phyloP scores from a whole-genome alignment of 495 filamentous ascomycete genomes.

The Baudoinia panamericana region DNA sequence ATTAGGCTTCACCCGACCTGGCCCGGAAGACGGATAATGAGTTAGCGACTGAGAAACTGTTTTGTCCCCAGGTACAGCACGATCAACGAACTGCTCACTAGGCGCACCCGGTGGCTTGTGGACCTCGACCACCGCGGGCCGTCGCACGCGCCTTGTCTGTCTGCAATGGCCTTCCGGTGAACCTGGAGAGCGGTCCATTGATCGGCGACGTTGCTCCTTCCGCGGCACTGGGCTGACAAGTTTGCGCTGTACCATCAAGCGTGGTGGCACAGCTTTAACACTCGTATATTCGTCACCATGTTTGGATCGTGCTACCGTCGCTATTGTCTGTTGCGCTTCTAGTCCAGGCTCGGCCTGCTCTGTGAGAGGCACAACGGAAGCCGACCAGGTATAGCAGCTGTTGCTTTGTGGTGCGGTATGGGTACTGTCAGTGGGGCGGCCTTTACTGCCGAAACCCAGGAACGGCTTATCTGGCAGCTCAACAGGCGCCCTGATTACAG shows the following conservation, averaged over 20 bases:
- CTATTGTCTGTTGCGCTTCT: neutral
- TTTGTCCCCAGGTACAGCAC: neutral
- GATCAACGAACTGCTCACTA: neutral
- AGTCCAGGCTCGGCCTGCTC: neutral
- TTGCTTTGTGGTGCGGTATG: slow-evolving; percentile 12
- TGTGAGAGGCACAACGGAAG: slow-evolving; percentile 14
- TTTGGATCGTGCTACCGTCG: neutral
- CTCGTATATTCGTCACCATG: neutral
- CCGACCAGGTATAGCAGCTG: slow-evolving; percentile 26
- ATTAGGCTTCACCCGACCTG: neutral
- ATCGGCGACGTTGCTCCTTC: neutral
- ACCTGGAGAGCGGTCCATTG: no score
- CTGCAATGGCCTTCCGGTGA: no score
- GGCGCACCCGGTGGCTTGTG: neutral
- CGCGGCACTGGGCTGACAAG: neutral
- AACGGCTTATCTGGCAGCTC: slow-evolving; percentile 28
- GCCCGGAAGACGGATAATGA: neutral
- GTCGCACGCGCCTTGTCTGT: no score
- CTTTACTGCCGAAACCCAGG: slow-evolving; percentile 26
- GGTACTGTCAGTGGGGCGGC: slow-evolving; percentile 14
- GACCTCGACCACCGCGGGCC: neutral
- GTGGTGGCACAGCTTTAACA: neutral
- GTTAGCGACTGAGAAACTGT: neutral
- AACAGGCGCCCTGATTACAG: slow-evolving; percentile 8
- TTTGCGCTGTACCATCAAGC: neutral